Evolutionary conservation across 768 basidiomycete genomes (phyloP).

Genomic region (Russula sp.): DNA sequence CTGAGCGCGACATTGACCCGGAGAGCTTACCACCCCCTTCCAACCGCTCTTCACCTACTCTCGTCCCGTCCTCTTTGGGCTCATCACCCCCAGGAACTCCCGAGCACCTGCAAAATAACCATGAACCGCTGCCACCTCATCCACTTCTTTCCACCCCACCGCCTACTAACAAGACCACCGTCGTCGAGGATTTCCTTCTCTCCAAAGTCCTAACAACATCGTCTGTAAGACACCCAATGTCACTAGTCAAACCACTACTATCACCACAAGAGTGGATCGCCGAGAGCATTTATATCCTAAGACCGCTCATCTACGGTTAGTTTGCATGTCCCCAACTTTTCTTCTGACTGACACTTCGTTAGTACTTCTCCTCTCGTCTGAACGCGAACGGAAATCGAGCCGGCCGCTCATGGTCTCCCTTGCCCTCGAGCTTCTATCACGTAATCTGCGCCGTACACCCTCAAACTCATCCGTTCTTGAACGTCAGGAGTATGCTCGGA

Average conservation of each 20-base stretch:
- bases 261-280: slow-evolving; percentile 69
- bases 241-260: slow-evolving; percentile 55
- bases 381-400: slow-evolving; percentile 38
- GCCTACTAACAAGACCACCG: slow-evolving; percentile 44
- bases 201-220: slow-evolving; percentile 72
- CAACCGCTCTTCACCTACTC: slow-evolving; percentile 51
- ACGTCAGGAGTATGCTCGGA: slow-evolving; percentile 70
- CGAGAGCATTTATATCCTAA: slow-evolving; percentile 62
- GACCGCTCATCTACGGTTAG: slow-evolving; percentile 75
- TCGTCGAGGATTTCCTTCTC: slow-evolving; percentile 77
- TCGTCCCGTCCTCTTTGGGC: slow-evolving; percentile 51
- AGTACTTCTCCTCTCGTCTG: slow-evolving; percentile 39
- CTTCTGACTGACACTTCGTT: slow-evolving; percentile 12
- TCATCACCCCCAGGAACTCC: slow-evolving; percentile 59
- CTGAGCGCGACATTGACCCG: slow-evolving; percentile 85
- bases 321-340: neutral
- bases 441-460: slow-evolving; percentile 64
- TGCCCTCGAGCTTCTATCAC: slow-evolving; percentile 65
- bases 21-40: slow-evolving; percentile 45
- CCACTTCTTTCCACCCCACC: slow-evolving; percentile 51
- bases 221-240: slow-evolving; percentile 63
- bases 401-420: slow-evolving; percentile 62
- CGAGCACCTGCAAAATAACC: slow-evolving; percentile 78
- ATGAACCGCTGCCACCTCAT: slow-evolving; percentile 58
- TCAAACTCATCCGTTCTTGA: slow-evolving; percentile 58